A percentile compares a stretch with the other conserved stretches of the same genome.
These are phyloP conservation scores for Mallotus repandus DNA, from an alignment of 441 rosid genomes.

Conservation along the genomic window DNA sequence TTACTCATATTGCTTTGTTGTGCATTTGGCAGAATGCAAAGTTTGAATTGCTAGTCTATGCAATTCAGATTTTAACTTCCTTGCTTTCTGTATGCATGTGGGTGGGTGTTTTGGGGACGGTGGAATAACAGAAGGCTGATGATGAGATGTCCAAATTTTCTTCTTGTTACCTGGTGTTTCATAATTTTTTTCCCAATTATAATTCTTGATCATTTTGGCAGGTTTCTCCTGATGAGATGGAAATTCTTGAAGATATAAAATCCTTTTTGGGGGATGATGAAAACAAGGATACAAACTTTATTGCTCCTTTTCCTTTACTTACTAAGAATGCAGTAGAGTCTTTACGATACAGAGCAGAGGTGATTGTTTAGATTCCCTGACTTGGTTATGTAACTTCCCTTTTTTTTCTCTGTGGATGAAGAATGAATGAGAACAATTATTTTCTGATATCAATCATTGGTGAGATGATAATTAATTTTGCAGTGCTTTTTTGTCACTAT, in stretches of 20 bases:
- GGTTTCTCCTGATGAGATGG: conserved; percentile 88
- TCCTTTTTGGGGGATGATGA: conserved; percentile 63
- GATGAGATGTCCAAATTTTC: not conserved
- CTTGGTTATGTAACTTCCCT: not conserved
- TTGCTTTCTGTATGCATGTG: not conserved
- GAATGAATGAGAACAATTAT: not conserved
- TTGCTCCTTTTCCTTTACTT: conserved; percentile 66
- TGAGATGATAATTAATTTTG: not conserved
- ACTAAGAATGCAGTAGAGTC: conserved; percentile 89
- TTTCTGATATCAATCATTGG: not conserved
- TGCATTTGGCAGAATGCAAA: not conserved
- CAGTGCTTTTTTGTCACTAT: too few species aligned
- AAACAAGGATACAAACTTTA: conserved; percentile 41
- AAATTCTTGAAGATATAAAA: conserved; percentile 73
- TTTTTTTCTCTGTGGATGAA: not conserved
- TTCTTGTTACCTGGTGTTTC: not conserved
- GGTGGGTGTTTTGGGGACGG: not conserved
- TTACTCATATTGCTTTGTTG: not conserved
- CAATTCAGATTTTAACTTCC: not conserved
- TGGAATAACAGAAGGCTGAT: too few species aligned
- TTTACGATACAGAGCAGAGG: conserved; percentile 94
- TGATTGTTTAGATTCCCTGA: conserved; percentile 24
- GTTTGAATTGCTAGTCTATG: not conserved
- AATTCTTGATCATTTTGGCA: conserved; percentile 29
- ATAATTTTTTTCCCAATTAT: conserved; percentile 14